Conservation (phyloP, 83 land plant species). For the Thuja plicata region DNA sequence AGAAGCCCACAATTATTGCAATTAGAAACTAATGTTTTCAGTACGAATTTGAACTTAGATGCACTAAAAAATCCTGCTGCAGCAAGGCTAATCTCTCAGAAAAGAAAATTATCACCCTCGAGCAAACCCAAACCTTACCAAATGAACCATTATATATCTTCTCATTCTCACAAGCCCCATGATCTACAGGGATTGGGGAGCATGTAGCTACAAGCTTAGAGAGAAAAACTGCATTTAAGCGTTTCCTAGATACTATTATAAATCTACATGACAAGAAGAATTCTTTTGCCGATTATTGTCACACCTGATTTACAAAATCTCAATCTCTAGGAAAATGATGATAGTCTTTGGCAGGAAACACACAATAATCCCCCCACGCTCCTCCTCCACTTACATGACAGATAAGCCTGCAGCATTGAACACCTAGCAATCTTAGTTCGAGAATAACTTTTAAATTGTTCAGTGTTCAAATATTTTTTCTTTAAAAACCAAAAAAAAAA, state of each 20-base stretch:
- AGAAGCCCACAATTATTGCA: background rate
- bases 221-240: background rate
- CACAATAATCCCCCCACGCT: background rate
- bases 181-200: no score
- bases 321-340: background rate
- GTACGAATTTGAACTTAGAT: background rate
- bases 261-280: background rate
- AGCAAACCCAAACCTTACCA: background rate
- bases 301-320: background rate
- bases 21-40: background rate
- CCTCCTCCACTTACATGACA: slow-evolving; percentile 1
- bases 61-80: background rate
- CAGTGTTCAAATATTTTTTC: background rate
- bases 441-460: background rate
- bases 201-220: no score
- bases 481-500: background rate
- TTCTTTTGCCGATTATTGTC: background rate
- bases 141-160: background rate
- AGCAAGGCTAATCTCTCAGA: background rate
- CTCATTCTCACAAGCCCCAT: background rate
- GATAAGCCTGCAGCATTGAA: slow-evolving; percentile 1
- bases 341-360: background rate
- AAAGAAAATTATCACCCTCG: no score
- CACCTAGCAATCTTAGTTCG: background rate
- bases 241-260: background rate